Evolutionary conservation across 305 asterid genomes (phyloP).

Genomic region (Fraxinus floribunda): DNA sequence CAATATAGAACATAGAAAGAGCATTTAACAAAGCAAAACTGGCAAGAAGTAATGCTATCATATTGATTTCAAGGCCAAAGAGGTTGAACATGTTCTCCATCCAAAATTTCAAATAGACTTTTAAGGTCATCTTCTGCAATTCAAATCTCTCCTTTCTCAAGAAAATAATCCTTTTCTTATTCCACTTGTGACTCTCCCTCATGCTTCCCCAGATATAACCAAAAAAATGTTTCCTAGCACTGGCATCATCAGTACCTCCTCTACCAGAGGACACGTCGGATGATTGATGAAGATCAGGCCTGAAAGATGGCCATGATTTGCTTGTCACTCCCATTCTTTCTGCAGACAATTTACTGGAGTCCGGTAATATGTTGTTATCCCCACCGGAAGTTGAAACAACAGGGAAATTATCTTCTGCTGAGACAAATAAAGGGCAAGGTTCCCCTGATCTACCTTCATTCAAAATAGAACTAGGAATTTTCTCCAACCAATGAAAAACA

Average conservation of each 20-base stretch:
- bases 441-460: conserved; percentile 63
- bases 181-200: conserved; percentile 86
- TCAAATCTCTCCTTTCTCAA: conserved; percentile 90
- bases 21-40: conserved; percentile 93
- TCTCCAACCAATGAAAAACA: conserved; percentile 84
- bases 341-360: conserved; percentile 43
- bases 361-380: conserved; percentile 41
- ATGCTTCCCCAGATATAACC: conserved; percentile 82
- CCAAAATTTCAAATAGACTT: conserved; percentile 93
- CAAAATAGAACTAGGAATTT: conserved; percentile 54
- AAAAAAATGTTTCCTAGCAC: conserved; percentile 51
- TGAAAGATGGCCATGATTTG: conserved; percentile 54
- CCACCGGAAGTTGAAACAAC: conserved; percentile 41
- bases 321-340: conserved; percentile 40
- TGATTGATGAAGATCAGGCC: conserved; percentile 39
- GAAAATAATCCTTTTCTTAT: conserved; percentile 63
- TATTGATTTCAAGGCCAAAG: conserved; percentile 96
- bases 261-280: conserved; percentile 40
- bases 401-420: conserved; percentile 56
- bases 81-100: conserved; percentile 93
- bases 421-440: conserved; percentile 88
- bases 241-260: conserved; percentile 34
- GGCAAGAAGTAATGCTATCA: conserved; percentile 81
- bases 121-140: conserved; percentile 79
- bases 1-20: conserved; percentile 75